Evolutionary conservation across 2,329 filamentous ascomycete species (phyloP), one percentile per base, ranked within the genome.

Genomic region (Ophiostoma perfectum): DNA sequence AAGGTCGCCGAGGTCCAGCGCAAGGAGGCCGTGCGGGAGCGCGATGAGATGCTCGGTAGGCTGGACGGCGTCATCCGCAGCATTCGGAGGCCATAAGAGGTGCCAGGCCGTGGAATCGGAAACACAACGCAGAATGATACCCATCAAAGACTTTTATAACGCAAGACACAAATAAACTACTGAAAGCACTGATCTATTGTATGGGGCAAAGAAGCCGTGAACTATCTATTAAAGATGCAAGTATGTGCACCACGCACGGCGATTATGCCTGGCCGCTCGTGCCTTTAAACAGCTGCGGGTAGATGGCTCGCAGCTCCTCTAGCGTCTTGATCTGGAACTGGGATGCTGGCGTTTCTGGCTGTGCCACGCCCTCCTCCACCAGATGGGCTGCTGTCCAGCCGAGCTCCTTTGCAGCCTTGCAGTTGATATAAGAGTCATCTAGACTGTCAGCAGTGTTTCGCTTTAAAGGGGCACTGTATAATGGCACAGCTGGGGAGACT

Each of bases 351-450:
- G 81, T 83, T 36, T 79, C 77, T 1, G 93, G 93, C 9, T 83
- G 77, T 16, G 84, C 80, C 45, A 92, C 82, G 6, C 84, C 86
- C 47, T 91, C 87, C 76, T 98, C 95, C 5, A 98, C 87, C 36
- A 97, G 83, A 78, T 98, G 95, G 5, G 86, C 90, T 0, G 90
- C 87, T 12, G 87, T 91, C 95, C 95, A 99, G 27, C 95, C 95
- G 71, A 93, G 84, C 45, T 87, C 86, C 72, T 90, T 84, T 0
- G 93, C 92, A 71, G 88, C 88, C 72, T 82, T 85, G 77, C 91
- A 96, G 76, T 99, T 99, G 71, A 88, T 78, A 69, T 86, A 87
- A 0, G 93, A 97, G 76, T 99, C 95, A 76, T 99, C 95, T 63
- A 41, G 16, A 16, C 0, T 42, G 58, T 62, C 8, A 62, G 55